These are phyloP conservation scores for Narthecium ossifragum DNA, from an alignment of 106 monocot genomes.

Conservation along the genomic window DNA sequence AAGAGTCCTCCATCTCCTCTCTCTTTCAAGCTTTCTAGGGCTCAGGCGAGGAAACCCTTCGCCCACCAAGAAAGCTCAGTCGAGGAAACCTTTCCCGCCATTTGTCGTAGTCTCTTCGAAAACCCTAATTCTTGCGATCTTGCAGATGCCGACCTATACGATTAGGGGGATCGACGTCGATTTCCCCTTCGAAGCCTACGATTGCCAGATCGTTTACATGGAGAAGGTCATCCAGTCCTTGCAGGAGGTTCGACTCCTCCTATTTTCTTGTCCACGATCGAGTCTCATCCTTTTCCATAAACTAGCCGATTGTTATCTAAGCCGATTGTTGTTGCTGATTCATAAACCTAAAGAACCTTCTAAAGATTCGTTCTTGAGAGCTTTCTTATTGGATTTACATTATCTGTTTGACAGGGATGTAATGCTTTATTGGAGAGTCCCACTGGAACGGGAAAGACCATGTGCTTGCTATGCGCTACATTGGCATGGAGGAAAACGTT, in stretches of 20 bases:
- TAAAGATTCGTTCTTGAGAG: not conserved
- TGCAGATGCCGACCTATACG: constrained; percentile 86
- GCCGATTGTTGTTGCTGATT: no score
- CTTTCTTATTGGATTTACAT: not conserved
- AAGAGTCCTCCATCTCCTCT: no score
- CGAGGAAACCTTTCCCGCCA: no score
- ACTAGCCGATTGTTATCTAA: no score
- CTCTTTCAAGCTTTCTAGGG: no score
- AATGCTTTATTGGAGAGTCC: constrained; percentile 96
- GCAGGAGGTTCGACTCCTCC: constrained; percentile 49
- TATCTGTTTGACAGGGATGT: constrained; percentile 30
- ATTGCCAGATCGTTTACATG: constrained; percentile 94
- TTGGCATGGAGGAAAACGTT: constrained; percentile 87
- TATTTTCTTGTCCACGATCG: not conserved
- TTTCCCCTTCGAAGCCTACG: constrained; percentile 88
- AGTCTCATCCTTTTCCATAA: not conserved
- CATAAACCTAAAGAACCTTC: no score
- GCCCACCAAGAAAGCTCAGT: not conserved
- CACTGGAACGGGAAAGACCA: constrained; percentile 92
- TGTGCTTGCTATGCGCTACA: constrained; percentile 80
- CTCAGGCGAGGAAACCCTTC: not conserved
- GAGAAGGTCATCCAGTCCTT: constrained; percentile 90
- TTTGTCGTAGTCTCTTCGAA: no score
- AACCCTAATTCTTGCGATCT: no score
- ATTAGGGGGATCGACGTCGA: constrained; percentile 92